A percentile compares a stretch with the other conserved stretches of the same genome.
These are phyloP conservation scores for Macrocybe sp. DNA, from an alignment of 1,284 basidiomycete genomes.

Conservation along the genomic window DNA sequence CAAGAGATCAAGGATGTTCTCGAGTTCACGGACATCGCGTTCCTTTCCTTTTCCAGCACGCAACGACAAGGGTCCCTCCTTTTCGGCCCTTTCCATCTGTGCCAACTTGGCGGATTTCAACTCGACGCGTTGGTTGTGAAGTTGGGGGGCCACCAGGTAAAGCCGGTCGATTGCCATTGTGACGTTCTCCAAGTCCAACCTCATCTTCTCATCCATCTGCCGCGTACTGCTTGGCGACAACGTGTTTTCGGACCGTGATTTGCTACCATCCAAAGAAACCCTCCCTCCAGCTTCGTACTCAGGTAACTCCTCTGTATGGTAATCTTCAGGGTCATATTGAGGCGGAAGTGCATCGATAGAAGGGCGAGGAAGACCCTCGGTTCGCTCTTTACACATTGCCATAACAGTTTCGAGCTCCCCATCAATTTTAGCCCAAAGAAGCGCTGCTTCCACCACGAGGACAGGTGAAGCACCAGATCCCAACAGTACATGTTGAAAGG, in stretches of 20 bases:
- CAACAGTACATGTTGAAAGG: constrained; percentile 29
- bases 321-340: constrained; percentile 56
- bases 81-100: constrained; percentile 60
- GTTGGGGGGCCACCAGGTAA: constrained; percentile 76
- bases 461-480: constrained; percentile 39
- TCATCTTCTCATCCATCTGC: constrained; percentile 59
- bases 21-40: constrained; percentile 52
- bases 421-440: constrained; percentile 74
- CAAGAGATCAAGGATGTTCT: constrained; percentile 66
- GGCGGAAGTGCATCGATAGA: constrained; percentile 51
- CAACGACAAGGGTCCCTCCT: constrained; percentile 22
- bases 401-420: constrained; percentile 67
- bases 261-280: constrained; percentile 29
- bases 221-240: constrained; percentile 12
- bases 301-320: constrained; percentile 47
- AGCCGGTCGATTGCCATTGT: constrained; percentile 83
- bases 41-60: constrained; percentile 43
- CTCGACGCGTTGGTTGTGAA: constrained; percentile 84
- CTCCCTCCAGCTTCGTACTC: constrained; percentile 44
- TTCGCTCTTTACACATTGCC: constrained; percentile 56
- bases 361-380: constrained; percentile 29
- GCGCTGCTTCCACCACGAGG: constrained; percentile 53
- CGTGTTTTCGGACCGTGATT: constrained; percentile 20
- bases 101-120: constrained; percentile 62
- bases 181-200: constrained; percentile 77